These are phyloP conservation scores for Neofusicoccum kwambonambiense DNA, from an alignment of 2,329 filamentous ascomycete species.

Conservation along the genomic window DNA sequence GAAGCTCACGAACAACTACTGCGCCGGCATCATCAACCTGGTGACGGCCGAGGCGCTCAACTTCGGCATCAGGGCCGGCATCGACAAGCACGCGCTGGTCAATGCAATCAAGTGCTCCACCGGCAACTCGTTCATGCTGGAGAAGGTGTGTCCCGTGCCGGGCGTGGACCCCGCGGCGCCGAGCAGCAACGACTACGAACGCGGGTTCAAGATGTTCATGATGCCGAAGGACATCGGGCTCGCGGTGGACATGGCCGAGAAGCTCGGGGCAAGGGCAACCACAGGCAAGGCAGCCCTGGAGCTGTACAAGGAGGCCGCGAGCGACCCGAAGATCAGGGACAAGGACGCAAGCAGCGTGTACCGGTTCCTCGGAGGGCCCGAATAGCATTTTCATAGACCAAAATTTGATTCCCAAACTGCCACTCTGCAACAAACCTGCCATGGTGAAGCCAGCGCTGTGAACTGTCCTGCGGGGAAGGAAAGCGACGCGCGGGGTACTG, in stretches of 20 bases:
- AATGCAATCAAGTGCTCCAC: conserved; percentile 31
- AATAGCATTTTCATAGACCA: not conserved
- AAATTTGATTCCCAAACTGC: not conserved
- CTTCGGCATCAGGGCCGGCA: conserved; percentile 30
- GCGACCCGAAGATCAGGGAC: conserved; percentile 24
- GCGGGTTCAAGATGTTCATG: conserved; percentile 36
- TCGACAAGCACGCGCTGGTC: conserved; percentile 30
- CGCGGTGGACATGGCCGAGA: conserved; percentile 29
- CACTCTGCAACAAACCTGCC: not conserved
- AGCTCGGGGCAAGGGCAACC: conserved; percentile 27
- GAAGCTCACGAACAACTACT: conserved; percentile 37
- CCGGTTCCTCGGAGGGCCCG: not conserved
- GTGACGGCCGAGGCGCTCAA: conserved; percentile 34
- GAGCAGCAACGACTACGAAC: conserved; percentile 34
- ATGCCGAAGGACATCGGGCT: conserved; percentile 35
- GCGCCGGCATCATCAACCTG: conserved; percentile 31
- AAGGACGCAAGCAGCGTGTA: conserved; percentile 9
- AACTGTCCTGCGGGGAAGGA: not conserved
- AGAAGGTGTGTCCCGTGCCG: conserved; percentile 34
- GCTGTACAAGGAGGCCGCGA: conserved; percentile 28
- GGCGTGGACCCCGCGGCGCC: conserved; percentile 39
- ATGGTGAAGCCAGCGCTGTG: too few relatives aligned
- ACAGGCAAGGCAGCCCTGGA: conserved; percentile 32
- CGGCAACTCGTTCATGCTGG: conserved; percentile 35
- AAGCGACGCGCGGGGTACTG: not conserved